These are phyloP conservation scores for Carex parvula DNA, from an alignment of 176 grass and related monocot genomes.

Conservation along the genomic window DNA sequence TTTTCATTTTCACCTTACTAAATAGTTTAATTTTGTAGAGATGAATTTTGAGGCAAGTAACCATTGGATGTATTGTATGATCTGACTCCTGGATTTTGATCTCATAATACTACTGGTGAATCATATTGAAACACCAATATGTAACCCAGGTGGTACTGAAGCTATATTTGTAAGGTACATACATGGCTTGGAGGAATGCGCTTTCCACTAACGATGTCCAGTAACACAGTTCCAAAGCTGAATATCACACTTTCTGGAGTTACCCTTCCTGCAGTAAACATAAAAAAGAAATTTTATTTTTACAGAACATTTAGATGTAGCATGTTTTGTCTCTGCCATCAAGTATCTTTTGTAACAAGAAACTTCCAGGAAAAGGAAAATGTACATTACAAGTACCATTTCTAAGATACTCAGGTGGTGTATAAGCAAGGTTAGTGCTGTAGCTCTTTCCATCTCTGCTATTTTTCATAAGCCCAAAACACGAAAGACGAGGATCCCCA, in stretches of 20 bases:
- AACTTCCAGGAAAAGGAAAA: slow-evolving; percentile 18
- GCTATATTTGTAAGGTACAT: slow-evolving; percentile 28
- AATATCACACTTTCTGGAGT: slow-evolving; percentile 96
- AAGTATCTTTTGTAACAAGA: not conserved
- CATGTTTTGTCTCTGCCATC: not conserved
- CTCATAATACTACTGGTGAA: not conserved
- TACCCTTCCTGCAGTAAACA: slow-evolving; percentile 62
- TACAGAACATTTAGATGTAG: slow-evolving; percentile 7
- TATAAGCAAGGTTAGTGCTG: slow-evolving; percentile 97
- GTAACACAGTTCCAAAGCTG: slow-evolving; percentile 91
- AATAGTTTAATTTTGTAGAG: not conserved
- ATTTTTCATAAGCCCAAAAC: slow-evolving; percentile 98
- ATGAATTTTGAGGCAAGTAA: not conserved
- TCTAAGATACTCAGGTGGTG: slow-evolving; percentile 95
- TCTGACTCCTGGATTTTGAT: not conserved
- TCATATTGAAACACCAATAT: not conserved
- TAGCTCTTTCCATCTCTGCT: slow-evolving; percentile 98
- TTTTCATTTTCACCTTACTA: not conserved
- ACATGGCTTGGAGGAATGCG: slow-evolving; percentile 95
- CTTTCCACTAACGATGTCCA: slow-evolving; percentile 96
- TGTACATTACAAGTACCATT: slow-evolving; percentile 52
- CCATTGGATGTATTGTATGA: not conserved
- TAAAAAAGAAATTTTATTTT: not conserved
- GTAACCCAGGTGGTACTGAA: not conserved
- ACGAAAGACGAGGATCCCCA: slow-evolving; percentile 86